These are phyloP conservation scores for Sindora glabra DNA, from an alignment of 306 rosid species.

Conservation along the genomic window DNA sequence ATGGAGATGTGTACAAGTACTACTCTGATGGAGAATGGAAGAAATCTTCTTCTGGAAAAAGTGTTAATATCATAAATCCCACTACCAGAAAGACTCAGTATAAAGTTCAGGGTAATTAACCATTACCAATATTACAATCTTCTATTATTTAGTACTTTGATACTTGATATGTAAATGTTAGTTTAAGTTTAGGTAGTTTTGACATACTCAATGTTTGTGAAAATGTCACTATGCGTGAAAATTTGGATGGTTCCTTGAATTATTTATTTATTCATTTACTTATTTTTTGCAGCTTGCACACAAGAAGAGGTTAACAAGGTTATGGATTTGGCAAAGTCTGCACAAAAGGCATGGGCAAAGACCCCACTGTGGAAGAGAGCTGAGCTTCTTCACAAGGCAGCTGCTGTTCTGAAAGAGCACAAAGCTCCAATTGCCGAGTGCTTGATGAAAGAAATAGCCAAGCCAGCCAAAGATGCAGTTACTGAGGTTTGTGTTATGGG, in stretches of 20 bases:
- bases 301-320: conserved; percentile 93
- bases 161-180: too few species aligned
- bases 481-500: conserved; percentile 52
- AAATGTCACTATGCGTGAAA: neutral
- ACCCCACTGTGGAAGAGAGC: conserved; percentile 99
- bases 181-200: too few species aligned
- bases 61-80: conserved; percentile 79
- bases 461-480: conserved; percentile 93
- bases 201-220: too few species aligned
- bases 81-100: conserved; percentile 75
- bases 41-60: conserved; percentile 69
- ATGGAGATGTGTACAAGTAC: conserved; percentile 79
- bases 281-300: conserved; percentile 77
- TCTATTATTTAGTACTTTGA: neutral
- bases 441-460: conserved; percentile 84
- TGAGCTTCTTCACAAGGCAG: conserved; percentile 94
- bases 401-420: conserved; percentile 85
- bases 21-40: conserved; percentile 85
- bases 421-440: conserved; percentile 86
- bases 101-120: conserved; percentile 79
- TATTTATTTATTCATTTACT: too few species aligned
- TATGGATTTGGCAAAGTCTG: conserved; percentile 71
- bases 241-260: neutral
- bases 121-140: neutral
- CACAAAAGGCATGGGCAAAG: conserved; percentile 92